Conservation (phyloP, 164 flowering plant species). For the Brasenia schreberi region DNA sequence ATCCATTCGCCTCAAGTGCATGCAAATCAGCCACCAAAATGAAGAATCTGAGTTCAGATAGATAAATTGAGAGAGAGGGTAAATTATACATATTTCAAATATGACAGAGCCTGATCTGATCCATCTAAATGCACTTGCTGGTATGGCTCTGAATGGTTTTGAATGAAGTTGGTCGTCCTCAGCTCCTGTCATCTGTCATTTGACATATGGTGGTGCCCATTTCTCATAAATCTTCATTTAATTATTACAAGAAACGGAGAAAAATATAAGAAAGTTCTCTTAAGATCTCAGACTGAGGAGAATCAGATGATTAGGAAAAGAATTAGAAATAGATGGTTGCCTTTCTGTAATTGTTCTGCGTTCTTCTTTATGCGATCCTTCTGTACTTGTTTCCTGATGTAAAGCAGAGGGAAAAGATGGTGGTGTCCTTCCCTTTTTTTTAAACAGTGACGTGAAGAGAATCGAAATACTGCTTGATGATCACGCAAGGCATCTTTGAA, state of each 20-base stretch:
- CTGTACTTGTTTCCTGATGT: background rate
- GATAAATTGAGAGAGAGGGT: background rate
- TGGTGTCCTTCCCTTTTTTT: background rate
- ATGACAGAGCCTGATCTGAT: background rate
- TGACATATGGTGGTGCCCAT: too few species aligned
- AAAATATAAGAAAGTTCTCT: too few species aligned
- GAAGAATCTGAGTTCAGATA: slow-evolving; percentile 21
- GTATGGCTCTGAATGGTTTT: too few species aligned
- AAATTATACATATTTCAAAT: background rate
- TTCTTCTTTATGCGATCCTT: background rate
- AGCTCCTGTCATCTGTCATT: too few species aligned
- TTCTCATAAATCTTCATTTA: too few species aligned
- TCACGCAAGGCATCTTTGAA: slow-evolving; percentile 1
- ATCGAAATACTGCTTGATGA: background rate
- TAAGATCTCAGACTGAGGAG: background rate
- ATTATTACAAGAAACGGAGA: too few species aligned
- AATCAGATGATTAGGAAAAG: background rate
- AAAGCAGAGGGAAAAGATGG: background rate
- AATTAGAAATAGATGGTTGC: background rate
- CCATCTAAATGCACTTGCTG: too few species aligned
- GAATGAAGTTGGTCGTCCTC: too few species aligned
- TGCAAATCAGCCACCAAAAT: slow-evolving; percentile 35
- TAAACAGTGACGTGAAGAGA: background rate
- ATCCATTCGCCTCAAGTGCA: slow-evolving; percentile 49
- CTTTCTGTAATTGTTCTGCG: background rate